Evolutionary conservation across 768 basidiomycete genomes (phyloP), one percentile per base, ranked within the genome.

Genomic region (Boletus subcaerulescens): DNA sequence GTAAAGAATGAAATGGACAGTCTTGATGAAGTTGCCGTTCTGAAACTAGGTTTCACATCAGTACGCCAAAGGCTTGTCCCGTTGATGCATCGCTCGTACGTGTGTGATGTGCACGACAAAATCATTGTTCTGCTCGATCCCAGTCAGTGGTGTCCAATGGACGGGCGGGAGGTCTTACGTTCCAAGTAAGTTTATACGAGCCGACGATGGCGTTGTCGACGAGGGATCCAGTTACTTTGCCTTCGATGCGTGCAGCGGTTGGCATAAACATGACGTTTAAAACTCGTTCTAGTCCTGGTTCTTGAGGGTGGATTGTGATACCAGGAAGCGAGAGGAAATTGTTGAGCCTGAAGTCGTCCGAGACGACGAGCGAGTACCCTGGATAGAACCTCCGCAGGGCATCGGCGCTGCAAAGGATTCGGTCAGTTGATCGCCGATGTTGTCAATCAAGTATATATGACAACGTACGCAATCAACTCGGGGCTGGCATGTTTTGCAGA

Each of bases 331-430:
- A 64, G 9, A 87, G 66, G 44, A 87, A 57, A 54, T 78, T 72
- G 55, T 78, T 69, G 57, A 85, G 64, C 29, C 71, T 64, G 48
- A 56, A 68, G 53, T 84, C 82, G 8, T 69, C 62, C 4, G 85
- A 80, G 55, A 79, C 68, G 9, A 87, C 77, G 26, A 89, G 60
- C 26, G 84, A 82, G 61, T 86, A 76, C 11, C 80, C 77, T 7
- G 87, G 85, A 64, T 89, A 84, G 15, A 86, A 53, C 60, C 74
- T 78, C 36, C 76, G 80, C 38, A 91, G 73, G 38, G 76, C 70
- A 55, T 83, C 74, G 65, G 61, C 79, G 70, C 71, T 70, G 57
- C 47, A 43, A 7, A 31, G 48, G 14, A 24, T n/a, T 39, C 22
- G 38, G n/a, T 44, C 41, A 53, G 43, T 32, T 29, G 32, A 53